Base-by-base conservation (phyloP, 2,329 filamentous ascomycete species). In the Fusarium sp. region DNA sequence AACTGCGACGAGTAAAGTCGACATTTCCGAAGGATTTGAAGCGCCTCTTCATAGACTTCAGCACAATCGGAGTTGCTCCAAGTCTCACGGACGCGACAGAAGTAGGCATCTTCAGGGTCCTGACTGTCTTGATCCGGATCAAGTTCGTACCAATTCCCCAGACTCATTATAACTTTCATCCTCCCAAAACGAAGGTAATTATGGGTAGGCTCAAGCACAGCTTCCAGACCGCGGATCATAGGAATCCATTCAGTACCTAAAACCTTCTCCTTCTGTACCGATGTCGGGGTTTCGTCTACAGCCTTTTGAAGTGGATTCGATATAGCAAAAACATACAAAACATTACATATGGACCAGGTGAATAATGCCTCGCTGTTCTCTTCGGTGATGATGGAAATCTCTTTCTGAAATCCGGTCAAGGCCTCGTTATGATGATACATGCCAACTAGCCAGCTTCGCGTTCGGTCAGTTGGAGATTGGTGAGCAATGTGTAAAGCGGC, bases 61-160 rank as follows among this genome's bases (percentile, higher is more conserved):
- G 47, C 8, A 6, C 4, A 0, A 1, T 50, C 31, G 1, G n/a
- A 36, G 6, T 22, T 9, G 2, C 0, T 20, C 31, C 47, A 50
- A 1, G 47, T 25, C 1, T 50, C n/a, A 4, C 31, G n/a, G 12
- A 31, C 22, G 3, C 4, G 17, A 33, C 47, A 50, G 22, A 50
- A 50, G 5, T 36, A 13, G 8, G 2, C 12, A 13, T 50, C 31
- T 15, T 50, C 47, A 1, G 8, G 6, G 8, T 13, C 6, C 4
- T 18, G 12, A 4, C 1, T 20, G 4, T 4, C 47, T 11, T 25
- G n/a, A 0, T 20, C 31, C 5, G 31, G 47, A 9, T 50, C 4
- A 4, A 25, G 31, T 0, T 36, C 17, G 5, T 20, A 5, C 47
- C 31, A 50, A 4, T 50, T 50, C 3, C 31, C 31, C 1, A 7